Evolutionary conservation across 2,329 filamentous ascomycete genomes (phyloP).

Genomic region (Fusarium sulawesiense): DNA sequence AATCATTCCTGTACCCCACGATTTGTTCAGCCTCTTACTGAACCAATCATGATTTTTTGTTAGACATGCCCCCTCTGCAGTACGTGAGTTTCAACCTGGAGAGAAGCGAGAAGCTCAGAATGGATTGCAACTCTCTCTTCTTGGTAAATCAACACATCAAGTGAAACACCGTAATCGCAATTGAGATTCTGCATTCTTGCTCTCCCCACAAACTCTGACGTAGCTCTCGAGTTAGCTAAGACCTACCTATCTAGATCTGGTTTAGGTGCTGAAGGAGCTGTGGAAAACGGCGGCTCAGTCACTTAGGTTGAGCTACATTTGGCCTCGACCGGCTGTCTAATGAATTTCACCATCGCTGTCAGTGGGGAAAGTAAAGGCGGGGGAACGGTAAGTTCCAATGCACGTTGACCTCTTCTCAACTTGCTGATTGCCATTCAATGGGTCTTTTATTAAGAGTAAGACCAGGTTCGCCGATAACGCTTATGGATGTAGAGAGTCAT

Average conservation of each 20-base stretch:
- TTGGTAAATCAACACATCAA: background rate
- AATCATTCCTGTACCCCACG: slow-evolving; percentile 25
- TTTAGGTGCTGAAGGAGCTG: slow-evolving; percentile 1
- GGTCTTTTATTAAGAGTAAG: slow-evolving; percentile 2
- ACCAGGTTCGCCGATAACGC: background rate
- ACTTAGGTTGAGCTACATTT: slow-evolving; percentile 9
- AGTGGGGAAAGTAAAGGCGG: slow-evolving; percentile 26
- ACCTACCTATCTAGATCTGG: slow-evolving; percentile 18
- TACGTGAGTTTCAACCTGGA: slow-evolving; percentile 9
- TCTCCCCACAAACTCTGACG: slow-evolving; percentile 8
- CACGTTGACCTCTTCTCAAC: background rate
- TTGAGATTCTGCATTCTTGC: background rate
- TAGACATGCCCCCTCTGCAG: background rate
- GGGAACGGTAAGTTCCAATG: slow-evolving; percentile 2
- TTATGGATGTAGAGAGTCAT: background rate
- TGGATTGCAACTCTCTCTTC: background rate
- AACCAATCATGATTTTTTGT: slow-evolving; percentile 15
- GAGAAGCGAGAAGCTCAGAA: background rate
- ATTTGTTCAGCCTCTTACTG: background rate
- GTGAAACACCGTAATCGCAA: slow-evolving; percentile 8
- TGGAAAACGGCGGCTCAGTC: slow-evolving; percentile 33
- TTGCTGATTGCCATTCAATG: background rate
- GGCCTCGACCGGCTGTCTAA: slow-evolving; percentile 11
- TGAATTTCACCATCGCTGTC: slow-evolving; percentile 20
- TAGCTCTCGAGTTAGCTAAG: slow-evolving; percentile 6